phyloP scores from a whole-genome alignment of 2,329 filamentous ascomycete genomes.

The Clathrospora elynae region DNA sequence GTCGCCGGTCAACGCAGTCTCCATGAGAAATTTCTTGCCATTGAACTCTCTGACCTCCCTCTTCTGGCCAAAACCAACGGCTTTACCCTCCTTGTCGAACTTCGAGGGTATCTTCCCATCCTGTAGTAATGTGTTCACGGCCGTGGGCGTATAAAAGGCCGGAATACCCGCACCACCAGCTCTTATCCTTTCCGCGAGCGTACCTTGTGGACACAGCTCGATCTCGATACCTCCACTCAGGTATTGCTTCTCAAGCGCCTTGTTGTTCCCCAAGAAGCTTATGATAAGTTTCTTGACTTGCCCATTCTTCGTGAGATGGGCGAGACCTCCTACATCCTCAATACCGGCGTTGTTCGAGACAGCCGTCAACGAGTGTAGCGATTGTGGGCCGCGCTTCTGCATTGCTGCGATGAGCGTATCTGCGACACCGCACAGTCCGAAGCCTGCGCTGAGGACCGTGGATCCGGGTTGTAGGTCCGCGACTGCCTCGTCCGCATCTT shows the following conservation, averaged over 20 bases:
- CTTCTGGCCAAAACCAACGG: conserved; percentile 66
- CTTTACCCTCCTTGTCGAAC: conserved; percentile 62
- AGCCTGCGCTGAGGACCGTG: conserved; percentile 47
- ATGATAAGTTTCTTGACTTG: conserved; percentile 74
- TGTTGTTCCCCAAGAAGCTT: conserved; percentile 81
- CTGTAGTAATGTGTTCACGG: conserved; percentile 66
- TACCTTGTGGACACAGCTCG: conserved; percentile 78
- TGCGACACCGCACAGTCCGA: conserved; percentile 48
- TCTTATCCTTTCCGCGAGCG: conserved; percentile 71
- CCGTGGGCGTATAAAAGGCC: conserved; percentile 80
- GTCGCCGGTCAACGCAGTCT: conserved; percentile 75
- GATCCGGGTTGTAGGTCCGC: conserved; percentile 45
- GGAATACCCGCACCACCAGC: conserved; percentile 78
- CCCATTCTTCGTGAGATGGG: conserved; percentile 69
- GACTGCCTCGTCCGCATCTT: conserved; percentile 46
- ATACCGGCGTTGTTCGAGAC: conserved; percentile 82
- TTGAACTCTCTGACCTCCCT: conserved; percentile 75
- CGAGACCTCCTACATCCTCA: conserved; percentile 67
- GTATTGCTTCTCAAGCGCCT: conserved; percentile 74
- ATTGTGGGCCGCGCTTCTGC: conserved; percentile 35
- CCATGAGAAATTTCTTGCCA: conserved; percentile 75
- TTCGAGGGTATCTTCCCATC: conserved; percentile 69
- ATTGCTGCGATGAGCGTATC: conserved; percentile 48
- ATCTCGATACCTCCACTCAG: conserved; percentile 73
- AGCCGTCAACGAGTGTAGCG: conserved; percentile 63